phyloP scores from a whole-genome alignment of 371 early-diverging fungal genomes.

The Mucor racemosus region DNA sequence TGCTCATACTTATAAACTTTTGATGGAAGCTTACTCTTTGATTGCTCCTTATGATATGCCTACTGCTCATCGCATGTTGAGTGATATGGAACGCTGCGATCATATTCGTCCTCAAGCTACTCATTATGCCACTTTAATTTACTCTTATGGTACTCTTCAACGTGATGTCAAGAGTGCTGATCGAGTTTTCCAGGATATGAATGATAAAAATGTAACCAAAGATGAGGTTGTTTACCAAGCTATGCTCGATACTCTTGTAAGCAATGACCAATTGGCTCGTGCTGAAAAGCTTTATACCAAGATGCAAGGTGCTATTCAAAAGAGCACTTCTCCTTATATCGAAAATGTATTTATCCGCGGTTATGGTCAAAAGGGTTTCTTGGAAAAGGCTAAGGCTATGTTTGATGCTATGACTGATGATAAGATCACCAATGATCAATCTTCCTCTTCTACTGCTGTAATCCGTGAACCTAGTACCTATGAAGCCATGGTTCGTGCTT shows the following conservation, averaged over 20 bases:
- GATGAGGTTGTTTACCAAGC: conserved; percentile 67
- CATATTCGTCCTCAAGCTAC: conserved; percentile 55
- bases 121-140: conserved; percentile 65
- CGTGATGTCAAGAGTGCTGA: conserved; percentile 59
- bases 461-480: conserved; percentile 69
- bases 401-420: conserved; percentile 64
- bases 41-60: conserved; percentile 69
- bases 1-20: conserved; percentile 65
- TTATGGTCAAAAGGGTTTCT: conserved; percentile 51
- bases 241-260: conserved; percentile 61
- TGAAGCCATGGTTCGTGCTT: conserved; percentile 66
- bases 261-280: conserved; percentile 43
- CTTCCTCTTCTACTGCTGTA: conserved; percentile 25
- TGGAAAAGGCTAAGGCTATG: conserved; percentile 53
- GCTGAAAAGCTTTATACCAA: conserved; percentile 46
- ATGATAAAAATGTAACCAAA: conserved; percentile 38
- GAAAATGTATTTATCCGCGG: conserved; percentile 70
- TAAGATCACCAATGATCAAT: conserved; percentile 15
- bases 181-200: conserved; percentile 58
- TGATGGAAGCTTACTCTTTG: conserved; percentile 64
- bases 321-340: conserved; percentile 62
- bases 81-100: conserved; percentile 54
- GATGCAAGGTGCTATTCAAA: conserved; percentile 29
- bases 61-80: conserved; percentile 60
- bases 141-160: conserved; percentile 65